A percentile compares a stretch with the other conserved stretches of the same genome.
Evolutionary conservation across 2,329 filamentous ascomycete genomes (phyloP).

Genomic region (Albophoma yamanashiensis): DNA sequence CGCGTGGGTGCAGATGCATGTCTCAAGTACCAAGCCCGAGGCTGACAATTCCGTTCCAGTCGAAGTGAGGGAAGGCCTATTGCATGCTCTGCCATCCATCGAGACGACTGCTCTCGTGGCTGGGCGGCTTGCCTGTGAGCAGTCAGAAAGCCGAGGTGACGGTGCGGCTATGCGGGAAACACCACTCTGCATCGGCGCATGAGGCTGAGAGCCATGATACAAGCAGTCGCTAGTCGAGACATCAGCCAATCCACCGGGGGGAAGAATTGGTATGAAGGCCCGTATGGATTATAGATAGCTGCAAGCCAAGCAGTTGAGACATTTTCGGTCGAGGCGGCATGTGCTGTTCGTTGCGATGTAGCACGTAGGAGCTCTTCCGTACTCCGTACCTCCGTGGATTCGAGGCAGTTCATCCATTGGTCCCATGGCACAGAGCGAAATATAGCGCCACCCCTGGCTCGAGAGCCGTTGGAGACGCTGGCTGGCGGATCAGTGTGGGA

Average conservation of each 20-base stretch:
- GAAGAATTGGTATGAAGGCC: not conserved
- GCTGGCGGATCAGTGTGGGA: not conserved
- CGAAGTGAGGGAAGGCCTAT: not conserved
- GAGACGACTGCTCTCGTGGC: not conserved
- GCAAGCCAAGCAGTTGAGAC: not conserved
- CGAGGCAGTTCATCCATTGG: not conserved
- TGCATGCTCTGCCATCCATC: not conserved
- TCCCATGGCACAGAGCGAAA: not conserved
- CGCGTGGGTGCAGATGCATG: not conserved
- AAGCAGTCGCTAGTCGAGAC: not conserved
- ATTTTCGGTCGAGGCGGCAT: not conserved
- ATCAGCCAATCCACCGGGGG: not conserved
- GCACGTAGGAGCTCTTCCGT: not conserved
- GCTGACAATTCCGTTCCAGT: not conserved
- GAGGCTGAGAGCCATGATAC: conserved; percentile 7
- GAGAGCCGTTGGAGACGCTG: not conserved
- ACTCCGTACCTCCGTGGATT: not conserved
- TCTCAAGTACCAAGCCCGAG: not conserved
- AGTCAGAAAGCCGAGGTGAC: not conserved
- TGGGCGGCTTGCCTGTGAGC: not conserved
- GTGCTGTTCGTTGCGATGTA: not conserved
- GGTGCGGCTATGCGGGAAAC: not conserved
- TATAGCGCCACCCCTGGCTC: not conserved
- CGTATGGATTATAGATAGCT: not conserved
- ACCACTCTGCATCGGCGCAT: not conserved